phyloP scores from a whole-genome alignment of 169 alveolate species.

The Eimeria maxima region DNA sequence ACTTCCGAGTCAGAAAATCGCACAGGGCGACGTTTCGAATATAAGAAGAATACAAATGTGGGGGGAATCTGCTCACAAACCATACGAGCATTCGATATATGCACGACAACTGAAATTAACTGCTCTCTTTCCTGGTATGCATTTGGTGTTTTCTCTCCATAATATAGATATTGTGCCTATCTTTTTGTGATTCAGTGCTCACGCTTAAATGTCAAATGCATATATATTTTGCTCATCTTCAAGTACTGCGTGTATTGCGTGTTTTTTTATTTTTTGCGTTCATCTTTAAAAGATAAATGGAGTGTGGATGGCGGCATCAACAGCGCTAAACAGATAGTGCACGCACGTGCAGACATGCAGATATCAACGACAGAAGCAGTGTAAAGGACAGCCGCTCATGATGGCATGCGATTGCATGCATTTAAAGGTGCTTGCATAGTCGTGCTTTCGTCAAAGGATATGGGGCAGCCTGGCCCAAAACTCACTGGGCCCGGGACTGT shows the following conservation, averaged over 20 bases:
- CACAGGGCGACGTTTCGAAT: slow-evolving; percentile 86
- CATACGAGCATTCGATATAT: neutral
- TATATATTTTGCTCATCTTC: too few relatives aligned
- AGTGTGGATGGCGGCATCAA: too few relatives aligned
- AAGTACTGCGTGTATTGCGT: neutral
- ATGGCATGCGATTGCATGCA: neutral
- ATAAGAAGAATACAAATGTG: slow-evolving; percentile 54
- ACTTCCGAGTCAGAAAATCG: slow-evolving; percentile 81
- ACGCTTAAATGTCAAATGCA: too few relatives aligned
- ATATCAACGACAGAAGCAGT: neutral
- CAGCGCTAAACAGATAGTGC: slow-evolving; percentile 80
- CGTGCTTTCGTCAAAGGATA: neutral
- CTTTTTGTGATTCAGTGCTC: too few relatives aligned
- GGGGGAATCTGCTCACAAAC: slow-evolving; percentile 82
- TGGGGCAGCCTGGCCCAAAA: neutral
- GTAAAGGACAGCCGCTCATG: neutral
- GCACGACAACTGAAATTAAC: neutral
- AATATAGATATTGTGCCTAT: too few relatives aligned
- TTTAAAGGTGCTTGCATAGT: too few relatives aligned
- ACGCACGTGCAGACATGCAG: slow-evolving; percentile 80
- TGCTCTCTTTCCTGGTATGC: neutral
- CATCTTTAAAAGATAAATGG: too few relatives aligned
- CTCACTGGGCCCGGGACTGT: slow-evolving; percentile 83
- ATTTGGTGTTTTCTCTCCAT: too few relatives aligned
- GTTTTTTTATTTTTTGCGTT: neutral